These are phyloP conservation scores for Laburnicola sp. DNA, from an alignment of 2,329 filamentous ascomycete species.

Conservation along the genomic window DNA sequence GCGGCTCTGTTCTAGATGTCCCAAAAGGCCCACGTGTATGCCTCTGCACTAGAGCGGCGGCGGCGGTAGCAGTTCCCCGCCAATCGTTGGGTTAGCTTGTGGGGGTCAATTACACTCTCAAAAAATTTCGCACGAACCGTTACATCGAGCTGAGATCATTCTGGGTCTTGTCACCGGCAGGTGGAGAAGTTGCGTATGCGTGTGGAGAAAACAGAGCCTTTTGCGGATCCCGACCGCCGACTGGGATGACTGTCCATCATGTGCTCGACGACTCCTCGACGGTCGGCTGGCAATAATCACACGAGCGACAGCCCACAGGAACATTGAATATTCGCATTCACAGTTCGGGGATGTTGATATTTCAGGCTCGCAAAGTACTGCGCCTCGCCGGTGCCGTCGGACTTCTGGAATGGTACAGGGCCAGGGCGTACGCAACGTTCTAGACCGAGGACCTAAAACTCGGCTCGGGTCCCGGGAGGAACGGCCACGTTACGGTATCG, in stretches of 20 bases:
- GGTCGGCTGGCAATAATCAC: too few relatives aligned
- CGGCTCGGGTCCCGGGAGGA: not conserved
- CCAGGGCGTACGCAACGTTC: not conserved
- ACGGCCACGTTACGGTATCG: conserved; percentile 5
- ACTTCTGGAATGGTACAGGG: too few relatives aligned
- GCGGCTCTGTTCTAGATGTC: conserved; percentile 1
- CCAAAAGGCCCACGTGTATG: not conserved
- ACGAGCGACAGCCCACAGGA: too few relatives aligned
- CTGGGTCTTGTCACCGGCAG: too few relatives aligned
- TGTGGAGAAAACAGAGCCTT: too few relatives aligned
- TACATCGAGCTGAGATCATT: not conserved
- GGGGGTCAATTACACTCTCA: not conserved
- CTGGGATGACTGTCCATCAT: too few relatives aligned
- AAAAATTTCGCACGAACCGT: not conserved
- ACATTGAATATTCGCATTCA: too few relatives aligned
- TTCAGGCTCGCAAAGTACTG: too few relatives aligned
- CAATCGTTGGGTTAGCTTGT: not conserved
- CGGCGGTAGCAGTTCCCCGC: not conserved
- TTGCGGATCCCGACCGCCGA: too few relatives aligned
- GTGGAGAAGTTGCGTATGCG: not conserved
- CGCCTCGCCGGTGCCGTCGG: too few relatives aligned
- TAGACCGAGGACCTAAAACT: not conserved
- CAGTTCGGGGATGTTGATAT: too few relatives aligned
- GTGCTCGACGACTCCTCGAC: too few relatives aligned
- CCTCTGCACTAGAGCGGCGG: conserved; percentile 2